Conservation (phyloP, 331 rosid genomes). For the Acacia concinna region DNA sequence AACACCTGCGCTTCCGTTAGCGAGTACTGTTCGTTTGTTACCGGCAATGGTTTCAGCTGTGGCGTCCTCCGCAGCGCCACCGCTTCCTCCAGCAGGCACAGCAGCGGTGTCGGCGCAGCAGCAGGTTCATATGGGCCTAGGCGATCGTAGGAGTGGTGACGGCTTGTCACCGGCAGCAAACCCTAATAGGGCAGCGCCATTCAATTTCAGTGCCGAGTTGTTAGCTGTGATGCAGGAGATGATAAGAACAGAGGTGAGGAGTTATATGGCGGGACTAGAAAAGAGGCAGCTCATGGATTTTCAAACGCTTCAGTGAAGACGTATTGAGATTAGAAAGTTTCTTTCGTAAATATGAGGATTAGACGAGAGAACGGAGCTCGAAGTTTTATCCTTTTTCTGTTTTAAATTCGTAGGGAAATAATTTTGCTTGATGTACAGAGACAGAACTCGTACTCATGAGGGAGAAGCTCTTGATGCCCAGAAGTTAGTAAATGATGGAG, state of each 20-base stretch:
- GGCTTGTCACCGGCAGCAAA: neutral
- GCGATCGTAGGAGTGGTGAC: constrained; percentile 11
- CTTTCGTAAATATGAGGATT: constrained; percentile 42
- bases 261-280: constrained; percentile 65
- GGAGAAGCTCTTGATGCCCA: neutral
- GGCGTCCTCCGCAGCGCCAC: neutral
- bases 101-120: constrained; percentile 12
- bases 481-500: neutral
- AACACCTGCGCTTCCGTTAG: neutral
- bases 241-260: constrained; percentile 85
- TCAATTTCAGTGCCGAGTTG: constrained; percentile 58
- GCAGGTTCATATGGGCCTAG: neutral
- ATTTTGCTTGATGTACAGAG: constrained; percentile 62
- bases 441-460: neutral
- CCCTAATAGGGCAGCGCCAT: constrained; percentile 34
- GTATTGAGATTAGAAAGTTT: constrained; percentile 56
- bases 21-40: constrained; percentile 2
- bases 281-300: constrained; percentile 54
- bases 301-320: constrained; percentile 54
- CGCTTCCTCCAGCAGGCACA: neutral
- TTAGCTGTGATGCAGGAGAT: constrained; percentile 89
- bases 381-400: neutral
- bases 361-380: neutral
- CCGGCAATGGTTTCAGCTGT: constrained; percentile 4
- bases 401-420: constrained; percentile 43